Conservation (phyloP, 495 filamentous ascomycete species). For the Podospora pseudopauciseta region DNA sequence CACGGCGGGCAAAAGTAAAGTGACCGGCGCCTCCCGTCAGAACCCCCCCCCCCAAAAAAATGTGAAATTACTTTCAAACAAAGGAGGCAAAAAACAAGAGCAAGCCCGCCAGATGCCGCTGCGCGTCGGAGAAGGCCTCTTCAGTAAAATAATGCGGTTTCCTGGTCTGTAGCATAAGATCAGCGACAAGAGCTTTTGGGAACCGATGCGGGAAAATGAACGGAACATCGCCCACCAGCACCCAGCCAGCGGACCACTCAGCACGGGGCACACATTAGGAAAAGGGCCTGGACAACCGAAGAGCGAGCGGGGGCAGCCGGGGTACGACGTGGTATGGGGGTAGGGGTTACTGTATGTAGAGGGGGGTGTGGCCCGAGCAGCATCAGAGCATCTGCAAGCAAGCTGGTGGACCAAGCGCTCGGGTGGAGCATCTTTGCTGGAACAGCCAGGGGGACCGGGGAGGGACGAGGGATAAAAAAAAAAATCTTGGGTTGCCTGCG, state of each 20-base stretch:
- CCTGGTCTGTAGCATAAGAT: slow-evolving; percentile 15
- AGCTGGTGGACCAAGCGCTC: slow-evolving; percentile 38
- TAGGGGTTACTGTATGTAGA: slow-evolving; percentile 1
- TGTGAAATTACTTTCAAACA: neutral
- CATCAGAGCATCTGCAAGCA: slow-evolving; percentile 27
- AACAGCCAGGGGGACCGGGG: neutral
- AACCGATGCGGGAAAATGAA: slow-evolving; percentile 33
- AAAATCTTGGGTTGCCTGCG: neutral
- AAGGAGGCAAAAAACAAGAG: neutral
- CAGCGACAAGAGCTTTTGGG: slow-evolving; percentile 20
- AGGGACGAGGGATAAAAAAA: slow-evolving; percentile 28
- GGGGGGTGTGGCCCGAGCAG: slow-evolving; percentile 31
- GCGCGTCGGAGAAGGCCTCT: slow-evolving; percentile 5
- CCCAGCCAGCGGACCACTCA: slow-evolving; percentile 13
- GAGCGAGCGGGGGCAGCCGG: slow-evolving; percentile 13
- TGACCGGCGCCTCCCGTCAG: slow-evolving; percentile 11
- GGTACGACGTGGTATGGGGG: slow-evolving; percentile 5
- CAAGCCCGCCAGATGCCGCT: neutral
- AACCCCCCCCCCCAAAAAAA: no score
- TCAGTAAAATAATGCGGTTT: slow-evolving; percentile 8
- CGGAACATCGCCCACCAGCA: slow-evolving; percentile 13
- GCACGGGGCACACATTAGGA: slow-evolving; percentile 28
- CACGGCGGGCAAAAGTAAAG: slow-evolving; percentile 9
- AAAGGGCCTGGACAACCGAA: slow-evolving; percentile 28
- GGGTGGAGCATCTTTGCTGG: slow-evolving; percentile 25